Evolutionary conservation across 345 rosid genomes (phyloP), one percentile per base, ranked within the genome.

Genomic region (Eucalyptus sideroxylon): DNA sequence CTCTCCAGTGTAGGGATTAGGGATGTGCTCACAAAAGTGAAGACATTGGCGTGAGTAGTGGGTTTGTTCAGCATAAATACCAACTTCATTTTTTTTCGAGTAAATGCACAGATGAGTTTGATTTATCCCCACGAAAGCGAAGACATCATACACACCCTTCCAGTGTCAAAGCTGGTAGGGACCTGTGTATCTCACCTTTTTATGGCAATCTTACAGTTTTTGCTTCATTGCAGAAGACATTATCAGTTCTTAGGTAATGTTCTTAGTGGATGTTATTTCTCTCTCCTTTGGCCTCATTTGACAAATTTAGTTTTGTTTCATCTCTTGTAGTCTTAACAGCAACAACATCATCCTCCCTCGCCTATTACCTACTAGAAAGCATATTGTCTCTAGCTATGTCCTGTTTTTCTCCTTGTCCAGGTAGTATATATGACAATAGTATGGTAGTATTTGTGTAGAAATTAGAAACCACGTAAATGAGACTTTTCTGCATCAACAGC

Each of bases 281-380:
- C 69, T 27, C 69, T 60, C n/a, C 69, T 60, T 60, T 60, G 86
- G 87, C 90, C 65, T 80, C 59, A 23, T 82, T 50, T 47, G 87
- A 62, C 90, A 88, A 89, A 55, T 86, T 87, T 72, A 53, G 86
- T 89, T 56, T 31, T 87, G 27, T 91, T 88, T 88, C 23, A 69
- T 91, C 88, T 89, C 65, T 88, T 93, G 42, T 93, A 94, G 98
- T 91, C 90, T 92, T 93, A 96, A 94, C 31, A 97, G 96, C 95
- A 96, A 95, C 94, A 93, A 93, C 77, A 89, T 93, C 62, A 91
- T 94, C 88, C 93, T 96, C 83, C 89, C 93, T 96, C 83, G 90
- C 95, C 45, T 96, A 95, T 94, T 94, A 94, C 91, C 93, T 95
- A 85, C 98, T 96, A 88, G 97, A 95, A 94, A 92, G 91, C 88